These are phyloP conservation scores for Fomitopsis pulvina DNA, from an alignment of 768 basidiomycete genomes.

Conservation along the genomic window DNA sequence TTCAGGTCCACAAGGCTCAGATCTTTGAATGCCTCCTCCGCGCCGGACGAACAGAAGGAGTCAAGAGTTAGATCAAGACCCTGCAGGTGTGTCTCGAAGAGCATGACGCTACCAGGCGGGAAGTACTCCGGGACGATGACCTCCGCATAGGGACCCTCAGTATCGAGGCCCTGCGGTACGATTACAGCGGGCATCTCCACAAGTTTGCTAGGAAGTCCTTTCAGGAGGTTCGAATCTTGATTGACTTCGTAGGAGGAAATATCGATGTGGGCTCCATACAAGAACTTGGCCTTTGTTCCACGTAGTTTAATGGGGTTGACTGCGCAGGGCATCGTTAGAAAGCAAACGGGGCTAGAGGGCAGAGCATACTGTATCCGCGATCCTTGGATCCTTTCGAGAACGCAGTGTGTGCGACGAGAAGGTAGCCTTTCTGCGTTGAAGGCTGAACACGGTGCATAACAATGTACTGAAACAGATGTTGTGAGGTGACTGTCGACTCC, in stretches of 20 bases:
- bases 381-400: conserved; percentile 80
- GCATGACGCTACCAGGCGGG: conserved; percentile 92
- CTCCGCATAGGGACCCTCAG: conserved; percentile 66
- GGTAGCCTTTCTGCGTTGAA: conserved; percentile 81
- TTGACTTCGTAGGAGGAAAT: conserved; percentile 54
- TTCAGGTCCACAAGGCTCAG: conserved; percentile 88
- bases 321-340: conserved; percentile 24
- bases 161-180: conserved; percentile 56
- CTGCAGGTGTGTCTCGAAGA: conserved; percentile 83
- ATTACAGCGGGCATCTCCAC: conserved; percentile 54
- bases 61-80: conserved; percentile 70
- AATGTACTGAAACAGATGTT: conserved; percentile 62
- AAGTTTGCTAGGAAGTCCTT: conserved; percentile 68
- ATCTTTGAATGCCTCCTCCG: conserved; percentile 62
- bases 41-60: conserved; percentile 61
- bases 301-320: conserved; percentile 82
- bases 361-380: conserved; percentile 61
- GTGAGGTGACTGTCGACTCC: too few species aligned
- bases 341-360: neutral
- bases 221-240: conserved; percentile 46
- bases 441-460: conserved; percentile 91
- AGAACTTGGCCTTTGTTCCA: conserved; percentile 71
- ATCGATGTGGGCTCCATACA: conserved; percentile 72
- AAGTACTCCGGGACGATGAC: conserved; percentile 82
- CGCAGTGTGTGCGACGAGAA: conserved; percentile 88